Base-by-base conservation (phyloP, 331 rosid genomes). In the Erythrophleum ivorense region DNA sequence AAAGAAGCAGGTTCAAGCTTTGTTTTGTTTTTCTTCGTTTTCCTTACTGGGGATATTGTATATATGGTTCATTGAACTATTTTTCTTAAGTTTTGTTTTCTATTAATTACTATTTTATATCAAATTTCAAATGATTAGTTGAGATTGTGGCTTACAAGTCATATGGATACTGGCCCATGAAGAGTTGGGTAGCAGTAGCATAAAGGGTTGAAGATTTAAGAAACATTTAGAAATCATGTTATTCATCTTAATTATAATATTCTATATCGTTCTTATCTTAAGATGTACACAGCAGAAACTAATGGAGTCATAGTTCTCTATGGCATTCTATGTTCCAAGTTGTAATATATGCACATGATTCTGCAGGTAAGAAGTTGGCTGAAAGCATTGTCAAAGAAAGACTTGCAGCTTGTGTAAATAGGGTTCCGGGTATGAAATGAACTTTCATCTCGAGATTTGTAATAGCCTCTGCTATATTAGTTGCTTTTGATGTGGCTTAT, bases 371-470 rank as follows among this genome's bases (percentile, higher is more conserved):
- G 88, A 93, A 93, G 75, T 85, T 95, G 87, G 96, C 99, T 18
- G 95, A 87, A 84, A 93, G 94, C 83, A 87, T 95, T 78, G 98
- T 93, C 68, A 84, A 52, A 53, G 99, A 95, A 80, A 91, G 89
- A 82, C 98, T 95, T 86, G 97, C 98, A 38, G 98, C 99, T 60
- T 96, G 99, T 85, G 98, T 91, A 21, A 96, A 95, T 81, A 83
- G 91, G 83, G 89, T 95, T 29, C 97, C 98, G 0, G 99, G 99
- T 93, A 83, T 78, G 70, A n/a, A 43, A 82, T 76, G 70, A 24
- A 19, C 64, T 85, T 41, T 59, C 9, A 55, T 31, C 68, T 19
- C 60, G 1, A 4, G 1, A 24, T 59, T 12, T 80, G 1, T 76
- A 58, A 21, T 68, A 6, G 8, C 14, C 49, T 41, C 18, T 52